Conservation (phyloP, 805 yeast species). For the Schwanniomyces sp. region DNA sequence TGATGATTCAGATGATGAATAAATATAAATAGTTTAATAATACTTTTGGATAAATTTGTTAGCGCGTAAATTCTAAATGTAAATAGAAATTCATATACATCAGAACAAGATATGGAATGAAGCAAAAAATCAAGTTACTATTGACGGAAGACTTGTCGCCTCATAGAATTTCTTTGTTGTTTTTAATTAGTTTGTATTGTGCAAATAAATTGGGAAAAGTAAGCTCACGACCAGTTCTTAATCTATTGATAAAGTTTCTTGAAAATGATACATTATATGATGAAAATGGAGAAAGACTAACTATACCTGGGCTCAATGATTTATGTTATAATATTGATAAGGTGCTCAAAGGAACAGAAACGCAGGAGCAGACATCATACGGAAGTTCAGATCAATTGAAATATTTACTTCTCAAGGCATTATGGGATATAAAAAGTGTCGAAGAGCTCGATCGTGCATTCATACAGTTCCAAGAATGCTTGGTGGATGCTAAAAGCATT, state of each 20-base stretch:
- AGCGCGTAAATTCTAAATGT: neutral
- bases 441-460: slow-evolving; percentile 6
- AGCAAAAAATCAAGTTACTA: slow-evolving; percentile 17
- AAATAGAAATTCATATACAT: neutral
- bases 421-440: slow-evolving; percentile 48
- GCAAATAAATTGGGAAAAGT: slow-evolving; percentile 19
- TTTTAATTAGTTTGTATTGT: slow-evolving; percentile 33
- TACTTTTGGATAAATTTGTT: neutral
- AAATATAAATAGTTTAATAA: slow-evolving; percentile 3
- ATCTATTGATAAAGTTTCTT: slow-evolving; percentile 44
- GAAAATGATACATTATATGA: slow-evolving; percentile 31
- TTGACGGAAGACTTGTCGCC: slow-evolving; percentile 50
- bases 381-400: slow-evolving; percentile 27
- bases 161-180: slow-evolving; percentile 50
- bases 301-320: slow-evolving; percentile 32
- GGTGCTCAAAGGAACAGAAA: neutral
- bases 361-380: slow-evolving; percentile 5
- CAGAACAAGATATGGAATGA: neutral
- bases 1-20: slow-evolving; percentile 43
- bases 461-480: neutral
- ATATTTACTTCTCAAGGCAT: slow-evolving; percentile 25
- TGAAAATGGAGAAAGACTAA: slow-evolving; percentile 15
- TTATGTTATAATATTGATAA: slow-evolving; percentile 20
- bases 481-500: neutral
- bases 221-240: slow-evolving; percentile 37